These are phyloP conservation scores for Thelonectria blattea DNA, from an alignment of 2,329 filamentous ascomycete genomes.

Conservation along the genomic window DNA sequence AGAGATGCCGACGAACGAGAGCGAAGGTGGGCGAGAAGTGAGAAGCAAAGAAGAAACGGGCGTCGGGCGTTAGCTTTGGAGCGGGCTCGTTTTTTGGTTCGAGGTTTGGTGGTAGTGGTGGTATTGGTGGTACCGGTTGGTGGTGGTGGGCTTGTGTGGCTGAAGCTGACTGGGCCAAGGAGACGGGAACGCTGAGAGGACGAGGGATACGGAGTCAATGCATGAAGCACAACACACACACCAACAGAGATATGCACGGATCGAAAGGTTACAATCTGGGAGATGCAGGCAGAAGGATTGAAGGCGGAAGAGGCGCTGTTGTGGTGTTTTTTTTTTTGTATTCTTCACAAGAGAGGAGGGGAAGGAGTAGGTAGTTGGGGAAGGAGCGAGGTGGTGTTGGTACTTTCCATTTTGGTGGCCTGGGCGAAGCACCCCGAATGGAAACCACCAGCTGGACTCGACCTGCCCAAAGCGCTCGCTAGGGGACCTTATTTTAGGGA, in stretches of 20 bases:
- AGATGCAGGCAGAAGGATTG: neutral
- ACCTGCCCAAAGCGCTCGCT: neutral
- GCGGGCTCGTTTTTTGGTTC: neutral
- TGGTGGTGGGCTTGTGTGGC: conserved; percentile 20
- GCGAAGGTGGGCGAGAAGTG: conserved; percentile 2
- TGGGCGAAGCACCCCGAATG: no score
- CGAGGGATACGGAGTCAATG: neutral
- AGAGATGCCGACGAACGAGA: conserved; percentile 3
- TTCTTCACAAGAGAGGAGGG: no score
- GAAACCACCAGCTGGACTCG: no score
- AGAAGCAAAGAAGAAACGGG: neutral
- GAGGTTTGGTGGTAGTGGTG: no score
- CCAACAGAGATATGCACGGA: neutral
- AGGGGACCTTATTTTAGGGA: neutral
- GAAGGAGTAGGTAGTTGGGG: no score
- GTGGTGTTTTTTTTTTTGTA: no score
- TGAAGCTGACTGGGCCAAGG: conserved; percentile 21
- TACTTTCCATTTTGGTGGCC: no score
- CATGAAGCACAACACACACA: neutral
- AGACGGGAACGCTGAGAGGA: neutral
- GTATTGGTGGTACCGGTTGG: neutral
- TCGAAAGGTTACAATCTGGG: neutral
- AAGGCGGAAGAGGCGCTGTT: neutral
- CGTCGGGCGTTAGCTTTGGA: neutral
- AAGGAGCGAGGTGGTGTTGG: neutral